These are phyloP conservation scores for Cerioporus squamosus DNA, from an alignment of 1,284 basidiomycete genomes.

Conservation along the genomic window DNA sequence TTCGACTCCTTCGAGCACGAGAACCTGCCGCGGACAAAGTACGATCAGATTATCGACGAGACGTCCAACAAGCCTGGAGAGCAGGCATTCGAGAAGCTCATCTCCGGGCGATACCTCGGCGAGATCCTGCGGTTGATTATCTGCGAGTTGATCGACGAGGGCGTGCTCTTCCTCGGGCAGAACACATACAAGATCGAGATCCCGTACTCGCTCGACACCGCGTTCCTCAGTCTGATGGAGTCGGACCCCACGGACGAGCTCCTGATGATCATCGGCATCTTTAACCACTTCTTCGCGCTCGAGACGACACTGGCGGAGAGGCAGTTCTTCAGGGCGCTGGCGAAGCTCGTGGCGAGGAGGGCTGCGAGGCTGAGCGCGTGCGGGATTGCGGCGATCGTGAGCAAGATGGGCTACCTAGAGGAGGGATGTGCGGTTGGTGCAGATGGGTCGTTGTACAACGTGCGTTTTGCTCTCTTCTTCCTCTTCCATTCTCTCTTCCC, in stretches of 20 bases:
- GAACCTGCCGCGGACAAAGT: constrained; percentile 93
- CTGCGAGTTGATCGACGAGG: constrained; percentile 95
- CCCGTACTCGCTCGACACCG: constrained; percentile 93
- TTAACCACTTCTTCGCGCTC: constrained; percentile 93
- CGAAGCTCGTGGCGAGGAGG: constrained; percentile 87
- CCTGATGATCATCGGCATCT: constrained; percentile 95
- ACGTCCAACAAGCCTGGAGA: constrained; percentile 96
- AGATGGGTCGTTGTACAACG: constrained; percentile 93
- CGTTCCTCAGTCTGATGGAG: constrained; percentile 97
- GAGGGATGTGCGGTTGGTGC: constrained; percentile 90
- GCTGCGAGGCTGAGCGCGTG: constrained; percentile 90
- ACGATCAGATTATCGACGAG: constrained; percentile 92
- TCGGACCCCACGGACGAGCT: constrained; percentile 98
- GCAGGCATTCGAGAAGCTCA: constrained; percentile 97
- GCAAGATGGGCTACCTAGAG: constrained; percentile 90
- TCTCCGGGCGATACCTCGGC: constrained; percentile 96
- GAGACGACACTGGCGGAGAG: constrained; percentile 94
- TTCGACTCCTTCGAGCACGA: constrained; percentile 98
- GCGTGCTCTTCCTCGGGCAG: constrained; percentile 96
- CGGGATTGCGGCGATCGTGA: constrained; percentile 93
- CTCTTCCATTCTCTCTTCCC: too few species aligned
- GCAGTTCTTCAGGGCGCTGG: constrained; percentile 93
- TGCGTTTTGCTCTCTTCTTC: constrained; percentile 43
- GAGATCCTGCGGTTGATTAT: constrained; percentile 95
- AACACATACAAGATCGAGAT: constrained; percentile 98